phyloP scores from a whole-genome alignment of 176 grass and related monocot genomes.

The Ensete glaucum region DNA sequence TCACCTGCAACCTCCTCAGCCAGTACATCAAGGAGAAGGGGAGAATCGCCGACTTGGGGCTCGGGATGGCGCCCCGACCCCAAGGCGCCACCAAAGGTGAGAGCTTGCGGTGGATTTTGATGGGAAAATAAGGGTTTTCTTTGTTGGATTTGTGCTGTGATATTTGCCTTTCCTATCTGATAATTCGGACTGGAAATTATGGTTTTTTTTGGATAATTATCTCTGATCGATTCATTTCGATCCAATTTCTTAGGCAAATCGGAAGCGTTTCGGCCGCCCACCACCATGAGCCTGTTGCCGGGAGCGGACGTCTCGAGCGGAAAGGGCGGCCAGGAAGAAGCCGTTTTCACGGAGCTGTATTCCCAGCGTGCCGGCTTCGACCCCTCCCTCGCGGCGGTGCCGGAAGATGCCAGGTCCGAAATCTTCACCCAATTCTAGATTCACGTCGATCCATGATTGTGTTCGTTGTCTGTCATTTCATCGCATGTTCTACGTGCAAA shows the following conservation, averaged over 20 bases:
- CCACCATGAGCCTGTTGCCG: conserved; percentile 39
- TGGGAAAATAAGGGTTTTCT: not conserved
- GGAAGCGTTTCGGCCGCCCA: conserved; percentile 30
- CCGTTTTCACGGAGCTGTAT: conserved; percentile 49
- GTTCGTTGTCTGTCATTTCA: too few species aligned
- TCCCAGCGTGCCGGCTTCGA: conserved; percentile 57
- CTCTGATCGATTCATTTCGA: conserved; percentile 11
- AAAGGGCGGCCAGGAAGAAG: conserved; percentile 9
- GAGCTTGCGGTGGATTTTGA: not conserved
- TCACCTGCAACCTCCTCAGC: conserved; percentile 17
- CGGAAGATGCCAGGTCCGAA: not conserved
- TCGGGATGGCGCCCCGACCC: not conserved
- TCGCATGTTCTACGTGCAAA: too few species aligned
- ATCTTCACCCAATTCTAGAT: not conserved
- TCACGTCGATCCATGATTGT: too few species aligned
- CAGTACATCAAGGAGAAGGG: conserved; percentile 23
- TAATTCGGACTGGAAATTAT: too few species aligned
- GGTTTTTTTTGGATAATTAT: not conserved
- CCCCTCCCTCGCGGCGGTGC: not conserved
- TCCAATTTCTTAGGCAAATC: conserved; percentile 42
- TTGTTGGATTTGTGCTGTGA: not conserved
- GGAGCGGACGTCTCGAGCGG: conserved; percentile 23
- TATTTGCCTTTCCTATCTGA: too few species aligned
- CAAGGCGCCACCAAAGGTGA: conserved; percentile 37
- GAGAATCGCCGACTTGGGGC: not conserved